Conservation (phyloP, 345 rosid genomes). For the Arabidopsis suecica region DNA sequence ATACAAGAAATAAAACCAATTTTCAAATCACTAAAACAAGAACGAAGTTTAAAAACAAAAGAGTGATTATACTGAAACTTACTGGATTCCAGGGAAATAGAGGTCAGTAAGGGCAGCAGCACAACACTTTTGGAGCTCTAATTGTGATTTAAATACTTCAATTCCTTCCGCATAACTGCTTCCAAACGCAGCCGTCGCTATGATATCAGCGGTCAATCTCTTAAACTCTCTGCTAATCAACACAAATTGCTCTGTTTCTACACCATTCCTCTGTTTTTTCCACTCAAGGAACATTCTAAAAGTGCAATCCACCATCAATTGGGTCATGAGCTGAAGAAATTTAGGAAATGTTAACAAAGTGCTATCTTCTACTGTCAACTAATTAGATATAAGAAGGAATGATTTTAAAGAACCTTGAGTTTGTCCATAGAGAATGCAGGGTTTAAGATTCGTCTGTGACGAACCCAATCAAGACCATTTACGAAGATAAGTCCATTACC, state of each 20-base stretch:
- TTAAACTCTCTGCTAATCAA: slow-evolving; percentile 42
- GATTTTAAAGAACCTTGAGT: slow-evolving; percentile 47
- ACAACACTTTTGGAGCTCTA: slow-evolving; percentile 46
- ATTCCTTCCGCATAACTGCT: slow-evolving; percentile 54
- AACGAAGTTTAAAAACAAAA: not conserved
- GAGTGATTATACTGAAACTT: slow-evolving; percentile 3
- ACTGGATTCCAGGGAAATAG: slow-evolving; percentile 57
- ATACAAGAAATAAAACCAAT: not conserved
- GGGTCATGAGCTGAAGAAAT: slow-evolving; percentile 44
- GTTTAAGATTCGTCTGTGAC: slow-evolving; percentile 49
- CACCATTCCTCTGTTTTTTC: slow-evolving; percentile 36
- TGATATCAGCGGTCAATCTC: slow-evolving; percentile 56
- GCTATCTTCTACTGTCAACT: not conserved
- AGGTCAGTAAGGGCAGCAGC: slow-evolving; percentile 27
- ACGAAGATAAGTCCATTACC: slow-evolving; percentile 51
- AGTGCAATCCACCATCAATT: slow-evolving; percentile 43
- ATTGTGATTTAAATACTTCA: slow-evolving; percentile 52
- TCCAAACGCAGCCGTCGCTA: slow-evolving; percentile 60
- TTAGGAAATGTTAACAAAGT: not conserved
- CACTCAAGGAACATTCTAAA: slow-evolving; percentile 47
- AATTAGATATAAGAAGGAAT: not conserved
- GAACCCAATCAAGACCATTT: slow-evolving; percentile 52
- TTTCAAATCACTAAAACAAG: not conserved
- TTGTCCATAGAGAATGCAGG: slow-evolving; percentile 58
- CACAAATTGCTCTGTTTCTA: slow-evolving; percentile 9